These are phyloP conservation scores for Sophora flavescens DNA, from an alignment of 306 rosid species.

Conservation along the genomic window DNA sequence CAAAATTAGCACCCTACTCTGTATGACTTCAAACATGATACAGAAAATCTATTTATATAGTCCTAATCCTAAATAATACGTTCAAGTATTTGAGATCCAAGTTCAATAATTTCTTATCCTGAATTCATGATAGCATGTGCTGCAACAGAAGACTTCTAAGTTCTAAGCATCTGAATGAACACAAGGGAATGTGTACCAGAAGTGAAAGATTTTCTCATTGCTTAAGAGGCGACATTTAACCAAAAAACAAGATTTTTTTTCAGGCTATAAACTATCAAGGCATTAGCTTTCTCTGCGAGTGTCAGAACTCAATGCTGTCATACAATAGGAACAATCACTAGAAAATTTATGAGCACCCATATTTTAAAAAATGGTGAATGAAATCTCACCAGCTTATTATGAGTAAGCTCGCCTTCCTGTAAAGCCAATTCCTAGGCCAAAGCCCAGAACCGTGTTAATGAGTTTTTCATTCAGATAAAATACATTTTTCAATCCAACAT, in stretches of 20 bases:
- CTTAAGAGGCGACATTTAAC: not conserved
- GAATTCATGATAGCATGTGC: not conserved
- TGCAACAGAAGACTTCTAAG: conserved; percentile 22
- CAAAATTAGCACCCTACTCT: conserved; percentile 8
- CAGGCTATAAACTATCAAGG: not conserved
- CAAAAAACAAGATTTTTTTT: not conserved
- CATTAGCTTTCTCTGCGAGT: not conserved
- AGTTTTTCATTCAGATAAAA: conserved; percentile 24
- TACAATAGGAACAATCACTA: conserved; percentile 43
- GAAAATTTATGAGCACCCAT: not conserved
- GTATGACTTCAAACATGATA: conserved; percentile 3
- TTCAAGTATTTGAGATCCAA: conserved; percentile 19
- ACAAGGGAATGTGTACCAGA: not conserved
- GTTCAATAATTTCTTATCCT: not conserved
- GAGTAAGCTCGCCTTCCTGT: conserved; percentile 33
- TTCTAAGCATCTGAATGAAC: conserved; percentile 7
- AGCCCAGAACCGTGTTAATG: conserved; percentile 8
- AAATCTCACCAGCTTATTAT: conserved; percentile 44
- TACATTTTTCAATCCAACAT: conserved; percentile 1
- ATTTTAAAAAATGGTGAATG: not conserved
- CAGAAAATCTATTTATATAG: conserved; percentile 1
- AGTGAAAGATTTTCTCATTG: conserved; percentile 18
- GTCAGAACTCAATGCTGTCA: not conserved
- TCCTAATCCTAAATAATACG: conserved; percentile 19
- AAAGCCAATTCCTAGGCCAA: conserved; percentile 40